Evolutionary conservation across 345 rosid genomes (phyloP), one percentile per base, ranked within the genome.

Genomic region (Citrus reticulata): DNA sequence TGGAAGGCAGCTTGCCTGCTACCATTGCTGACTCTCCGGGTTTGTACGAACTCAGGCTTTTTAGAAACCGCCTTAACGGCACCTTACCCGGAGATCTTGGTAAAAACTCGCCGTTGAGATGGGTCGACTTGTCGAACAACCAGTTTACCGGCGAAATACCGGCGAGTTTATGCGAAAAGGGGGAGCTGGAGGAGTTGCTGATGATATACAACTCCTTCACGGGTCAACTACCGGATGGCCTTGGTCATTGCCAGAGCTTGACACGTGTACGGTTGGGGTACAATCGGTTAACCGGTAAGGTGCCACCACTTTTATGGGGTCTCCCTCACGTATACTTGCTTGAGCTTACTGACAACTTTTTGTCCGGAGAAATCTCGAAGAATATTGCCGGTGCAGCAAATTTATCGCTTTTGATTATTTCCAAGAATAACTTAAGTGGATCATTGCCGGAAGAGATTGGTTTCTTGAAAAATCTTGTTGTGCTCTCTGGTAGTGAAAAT

Each of bases 261-360:
- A 79, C 84, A 58, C 91, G 99, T n/a, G 74, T 97, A 65, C 93
- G 99, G 69, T 73, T 97, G 39, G 89, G 93, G 0, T 76, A 78
- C 75, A 97, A 97, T 86, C 84, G 59, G 66, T 84, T 97, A n/a
- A 88, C 97, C 32, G 98, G 98, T 8, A 87, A 81, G 65, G 86
- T 94, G 65, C 98, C 99, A 7, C 14, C 84, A 17, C 90, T 91
- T 7, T 83, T 97, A 70, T 97, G 98, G 99, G 98, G 98, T 2
- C 79, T 97, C 80, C 98, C 99, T 29, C 95, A 81, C 34, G 96
- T 92, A 11, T 87, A 84, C 77, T 84, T 97, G 78, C 86, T 94
- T 55, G 98, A 94, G 78, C 91, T 94, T 5, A 74, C 63, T 6
- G 85, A 84, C 65, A 94, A 94, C 78, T 87, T 88, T 32, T 81